Base-by-base conservation (phyloP, 1,284 basidiomycete genomes). In the Somion occarium region DNA sequence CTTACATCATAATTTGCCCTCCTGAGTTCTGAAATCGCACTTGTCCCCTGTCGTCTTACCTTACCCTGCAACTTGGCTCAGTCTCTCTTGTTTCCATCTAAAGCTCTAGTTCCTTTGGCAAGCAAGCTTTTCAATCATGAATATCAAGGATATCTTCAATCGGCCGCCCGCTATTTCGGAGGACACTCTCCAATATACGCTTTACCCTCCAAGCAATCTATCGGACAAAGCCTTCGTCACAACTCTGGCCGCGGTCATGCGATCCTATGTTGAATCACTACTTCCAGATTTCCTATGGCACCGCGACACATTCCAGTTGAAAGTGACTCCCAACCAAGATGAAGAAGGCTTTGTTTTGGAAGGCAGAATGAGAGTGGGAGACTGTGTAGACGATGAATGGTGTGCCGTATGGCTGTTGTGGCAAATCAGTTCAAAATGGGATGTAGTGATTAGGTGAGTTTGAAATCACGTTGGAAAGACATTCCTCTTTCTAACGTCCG, bases 341-440 rank as follows among this genome's bases (percentile, higher is more conserved):
- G 64, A 62, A 13, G 64, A 74, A 38, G 69, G 61, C 15, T 83
- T 76, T 72, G 65, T 82, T 22, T 70, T 94, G 0, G 82, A 88
- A 60, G 90, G 93, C 5, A 72, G 73, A 34, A 91, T 93, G 83
- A 76, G 93, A 44, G 88, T 96, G 19, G 93, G 93, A 2, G 96
- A 97, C 67, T 91, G 87, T 48, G 80, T 98, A 18, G 94, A 98
- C 64, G 95, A 98, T 63, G 96, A 98, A 69, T 98, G 95, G 95
- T 88, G 87, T 62, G 78, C 82, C 15, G 91, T 96, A 13, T 98
- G 92, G 90, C 73, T 98, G 34, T 69, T 97, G 55, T 76, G 75
- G 58, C 79, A 91, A 67, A 76, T 95, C 50, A 88, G 83, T 54
- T 69, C 73, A 45, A 80, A 79, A 54, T 93, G 89, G 85, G 85